These are phyloP conservation scores for Trypethelium eluteriae DNA, from an alignment of 495 filamentous ascomycete genomes.

Conservation along the genomic window DNA sequence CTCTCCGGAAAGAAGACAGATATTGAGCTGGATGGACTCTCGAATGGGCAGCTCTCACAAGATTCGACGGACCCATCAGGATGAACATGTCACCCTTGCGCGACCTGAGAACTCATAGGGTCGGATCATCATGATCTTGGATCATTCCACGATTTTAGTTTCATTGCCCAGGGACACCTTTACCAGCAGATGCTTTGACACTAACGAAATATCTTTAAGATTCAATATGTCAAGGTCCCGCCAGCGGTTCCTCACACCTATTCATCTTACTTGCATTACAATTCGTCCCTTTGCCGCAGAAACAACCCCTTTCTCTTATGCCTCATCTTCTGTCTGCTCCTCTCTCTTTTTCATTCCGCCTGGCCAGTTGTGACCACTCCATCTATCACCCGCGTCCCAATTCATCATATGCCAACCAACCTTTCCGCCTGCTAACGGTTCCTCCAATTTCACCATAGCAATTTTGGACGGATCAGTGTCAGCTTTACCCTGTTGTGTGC, in stretches of 20 bases:
- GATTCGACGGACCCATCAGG: too few relatives aligned
- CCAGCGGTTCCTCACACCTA: neutral
- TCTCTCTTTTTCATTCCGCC: constrained; percentile 1
- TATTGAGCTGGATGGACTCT: too few relatives aligned
- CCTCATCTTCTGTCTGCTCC: neutral
- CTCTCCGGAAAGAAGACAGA: too few relatives aligned
- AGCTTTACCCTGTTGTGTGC: neutral
- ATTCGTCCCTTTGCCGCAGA: neutral
- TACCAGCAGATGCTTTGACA: neutral
- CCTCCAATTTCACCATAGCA: neutral
- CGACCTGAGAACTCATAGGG: too few relatives aligned
- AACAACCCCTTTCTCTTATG: neutral
- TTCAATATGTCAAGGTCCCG: neutral
- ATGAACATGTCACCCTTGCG: too few relatives aligned
- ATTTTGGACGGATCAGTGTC: constrained; percentile 2
- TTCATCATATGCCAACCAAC: neutral
- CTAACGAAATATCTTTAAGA: neutral
- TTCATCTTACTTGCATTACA: neutral
- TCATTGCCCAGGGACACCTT: neutral
- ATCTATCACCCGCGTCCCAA: neutral
- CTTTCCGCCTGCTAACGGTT: neutral
- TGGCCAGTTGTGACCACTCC: neutral
- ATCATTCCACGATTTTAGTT: neutral
- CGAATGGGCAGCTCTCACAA: too few relatives aligned
- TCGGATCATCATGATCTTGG: too few relatives aligned